Conservation (phyloP, 2,329 filamentous ascomycete genomes). For the Sporothrix mexicana region DNA sequence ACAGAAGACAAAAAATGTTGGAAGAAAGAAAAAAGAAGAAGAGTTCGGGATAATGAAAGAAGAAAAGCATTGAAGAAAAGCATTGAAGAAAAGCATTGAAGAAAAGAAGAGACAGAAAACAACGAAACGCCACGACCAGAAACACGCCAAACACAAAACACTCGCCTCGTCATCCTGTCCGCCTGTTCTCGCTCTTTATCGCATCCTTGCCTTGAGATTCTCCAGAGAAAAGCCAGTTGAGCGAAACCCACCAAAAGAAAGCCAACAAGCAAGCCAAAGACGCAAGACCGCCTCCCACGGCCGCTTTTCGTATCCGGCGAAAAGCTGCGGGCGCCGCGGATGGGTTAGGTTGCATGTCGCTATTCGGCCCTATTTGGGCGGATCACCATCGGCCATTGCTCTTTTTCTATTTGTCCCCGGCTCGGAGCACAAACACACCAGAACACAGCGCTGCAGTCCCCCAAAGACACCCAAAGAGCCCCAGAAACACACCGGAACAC, state of each 20-base stretch:
- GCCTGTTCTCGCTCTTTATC: slow-evolving; percentile 22
- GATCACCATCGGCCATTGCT: slow-evolving; percentile 33
- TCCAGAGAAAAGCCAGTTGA: neutral
- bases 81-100: neutral
- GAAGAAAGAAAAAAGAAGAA: neutral
- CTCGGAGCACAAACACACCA: slow-evolving; percentile 12
- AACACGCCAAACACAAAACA: slow-evolving; percentile 14
- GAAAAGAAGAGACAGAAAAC: slow-evolving; percentile 3
- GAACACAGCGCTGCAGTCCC: slow-evolving; percentile 25
- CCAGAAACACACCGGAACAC: neutral
- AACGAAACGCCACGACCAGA: neutral
- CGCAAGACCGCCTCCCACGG: slow-evolving; percentile 17
- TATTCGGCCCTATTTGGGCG: slow-evolving; percentile 40
- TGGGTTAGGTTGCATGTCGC: slow-evolving; percentile 37
- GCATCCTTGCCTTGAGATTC: slow-evolving; percentile 15
- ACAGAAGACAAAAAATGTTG: neutral
- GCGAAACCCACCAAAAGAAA: neutral
- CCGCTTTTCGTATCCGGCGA: slow-evolving; percentile 23
- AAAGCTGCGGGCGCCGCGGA: slow-evolving; percentile 32
- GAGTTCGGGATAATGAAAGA: neutral
- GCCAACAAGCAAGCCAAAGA: too few species aligned
- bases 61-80: neutral
- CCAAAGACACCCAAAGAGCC: neutral
- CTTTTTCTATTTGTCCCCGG: slow-evolving; percentile 33
- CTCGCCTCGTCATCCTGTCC: slow-evolving; percentile 25